A percentile compares a stretch with the other conserved stretches of the same genome.
Conservation (phyloP, 2,329 filamentous ascomycete genomes). For the Daldinia sp. region DNA sequence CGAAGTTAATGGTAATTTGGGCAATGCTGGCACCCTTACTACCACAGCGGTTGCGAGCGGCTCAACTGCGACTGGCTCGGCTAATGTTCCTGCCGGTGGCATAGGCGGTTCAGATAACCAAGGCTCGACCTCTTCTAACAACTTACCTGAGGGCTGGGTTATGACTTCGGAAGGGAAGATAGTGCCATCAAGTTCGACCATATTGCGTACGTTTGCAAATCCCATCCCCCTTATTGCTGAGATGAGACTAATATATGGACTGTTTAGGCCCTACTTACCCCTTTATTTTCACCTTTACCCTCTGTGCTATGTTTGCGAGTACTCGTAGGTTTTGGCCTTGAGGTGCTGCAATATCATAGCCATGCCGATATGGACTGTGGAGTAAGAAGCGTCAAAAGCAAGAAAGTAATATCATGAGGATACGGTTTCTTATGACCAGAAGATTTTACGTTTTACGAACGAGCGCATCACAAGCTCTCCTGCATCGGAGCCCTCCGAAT, state of each 20-base stretch:
- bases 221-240: not conserved
- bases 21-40: constrained; percentile 59
- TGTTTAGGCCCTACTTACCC: constrained; percentile 51
- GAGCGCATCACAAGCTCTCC: not conserved
- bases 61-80: constrained; percentile 67
- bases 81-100: constrained; percentile 75
- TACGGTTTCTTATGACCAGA: not conserved
- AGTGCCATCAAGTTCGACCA: constrained; percentile 73
- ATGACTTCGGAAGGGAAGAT: constrained; percentile 83
- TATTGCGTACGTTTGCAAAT: constrained; percentile 54
- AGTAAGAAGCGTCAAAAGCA: not conserved
- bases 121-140: constrained; percentile 60
- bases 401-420: not conserved
- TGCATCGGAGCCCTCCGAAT: not conserved
- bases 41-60: constrained; percentile 69
- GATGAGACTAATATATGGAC: constrained; percentile 38
- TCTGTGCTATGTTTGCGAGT: constrained; percentile 55
- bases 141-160: constrained; percentile 79
- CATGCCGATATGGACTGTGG: not conserved
- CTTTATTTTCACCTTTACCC: constrained; percentile 57
- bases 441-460: not conserved
- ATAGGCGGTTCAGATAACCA: constrained; percentile 66
- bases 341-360: constrained; percentile 31
- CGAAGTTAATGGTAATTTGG: constrained; percentile 72
- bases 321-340: constrained; percentile 52